phyloP scores from a whole-genome alignment of 768 basidiomycete species.

The Tremella mesenterica region DNA sequence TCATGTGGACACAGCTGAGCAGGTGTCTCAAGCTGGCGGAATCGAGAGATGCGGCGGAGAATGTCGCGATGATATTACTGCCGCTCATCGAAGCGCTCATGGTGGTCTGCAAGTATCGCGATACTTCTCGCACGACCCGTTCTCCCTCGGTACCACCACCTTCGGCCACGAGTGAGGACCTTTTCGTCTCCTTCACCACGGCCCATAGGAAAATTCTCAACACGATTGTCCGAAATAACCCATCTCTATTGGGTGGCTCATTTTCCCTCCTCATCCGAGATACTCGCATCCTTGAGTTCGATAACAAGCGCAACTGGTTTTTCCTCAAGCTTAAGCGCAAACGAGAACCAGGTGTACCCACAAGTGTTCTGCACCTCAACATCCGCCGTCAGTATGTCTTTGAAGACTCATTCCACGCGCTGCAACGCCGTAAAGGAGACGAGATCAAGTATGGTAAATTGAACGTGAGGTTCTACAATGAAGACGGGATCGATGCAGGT shows the following conservation, averaged over 20 bases:
- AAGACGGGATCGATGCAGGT: slow-evolving; percentile 97
- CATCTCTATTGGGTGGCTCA: slow-evolving; percentile 93
- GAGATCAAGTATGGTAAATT: slow-evolving; percentile 98
- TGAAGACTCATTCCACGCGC: slow-evolving; percentile 89
- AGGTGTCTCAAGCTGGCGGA: slow-evolving; percentile 78
- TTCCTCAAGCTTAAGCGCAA: slow-evolving; percentile 41
- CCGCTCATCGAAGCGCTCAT: slow-evolving; percentile 93
- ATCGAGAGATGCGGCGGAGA: slow-evolving; percentile 66
- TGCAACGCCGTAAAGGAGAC: slow-evolving; percentile 82
- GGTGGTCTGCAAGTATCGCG: slow-evolving; percentile 90
- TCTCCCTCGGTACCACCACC: slow-evolving; percentile 24
- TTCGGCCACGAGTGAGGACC: slow-evolving; percentile 54
- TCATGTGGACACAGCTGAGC: slow-evolving; percentile 81
- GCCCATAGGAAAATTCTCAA: slow-evolving; percentile 88
- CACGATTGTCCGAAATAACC: slow-evolving; percentile 96
- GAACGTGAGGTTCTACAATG: slow-evolving; percentile 87
- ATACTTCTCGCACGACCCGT: slow-evolving; percentile 32
- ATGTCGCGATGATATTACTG: slow-evolving; percentile 82
- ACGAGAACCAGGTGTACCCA: slow-evolving; percentile 14
- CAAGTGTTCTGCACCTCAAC: slow-evolving; percentile 29
- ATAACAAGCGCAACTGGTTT: slow-evolving; percentile 83
- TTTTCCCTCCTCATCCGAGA: slow-evolving; percentile 95
- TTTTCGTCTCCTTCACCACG: slow-evolving; percentile 89
- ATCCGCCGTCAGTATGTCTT: slow-evolving; percentile 62
- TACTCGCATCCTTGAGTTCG: slow-evolving; percentile 92